These are phyloP conservation scores for Anisodus tanguticus DNA, from an alignment of 257 asterid genomes.

Conservation along the genomic window DNA sequence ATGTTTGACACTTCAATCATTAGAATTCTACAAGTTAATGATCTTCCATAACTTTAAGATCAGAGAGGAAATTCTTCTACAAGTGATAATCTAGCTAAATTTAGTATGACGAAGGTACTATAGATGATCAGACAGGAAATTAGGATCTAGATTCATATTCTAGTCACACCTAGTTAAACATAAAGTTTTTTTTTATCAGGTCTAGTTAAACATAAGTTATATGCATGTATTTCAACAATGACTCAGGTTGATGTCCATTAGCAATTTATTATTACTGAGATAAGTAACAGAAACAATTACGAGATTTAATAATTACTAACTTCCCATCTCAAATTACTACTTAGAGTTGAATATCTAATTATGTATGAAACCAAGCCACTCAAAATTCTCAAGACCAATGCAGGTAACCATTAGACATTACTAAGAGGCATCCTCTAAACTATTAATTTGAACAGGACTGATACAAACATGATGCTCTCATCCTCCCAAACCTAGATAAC, in stretches of 20 bases:
- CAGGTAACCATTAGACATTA: background rate
- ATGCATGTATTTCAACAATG: too few species aligned
- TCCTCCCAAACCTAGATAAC: background rate
- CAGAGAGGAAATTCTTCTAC: background rate
- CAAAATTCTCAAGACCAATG: background rate
- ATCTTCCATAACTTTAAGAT: constrained; percentile 12
- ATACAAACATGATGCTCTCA: background rate
- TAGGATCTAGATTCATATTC: background rate
- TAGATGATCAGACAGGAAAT: background rate
- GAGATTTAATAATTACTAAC: background rate
- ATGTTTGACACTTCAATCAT: background rate
- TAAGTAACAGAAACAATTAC: background rate
- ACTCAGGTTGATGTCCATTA: background rate
- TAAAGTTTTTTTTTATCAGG: too few species aligned
- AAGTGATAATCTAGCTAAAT: background rate
- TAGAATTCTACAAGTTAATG: background rate
- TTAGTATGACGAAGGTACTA: background rate
- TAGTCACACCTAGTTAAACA: too few species aligned
- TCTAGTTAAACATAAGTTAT: too few species aligned
- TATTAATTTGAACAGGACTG: background rate
- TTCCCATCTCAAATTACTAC: background rate
- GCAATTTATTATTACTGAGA: background rate
- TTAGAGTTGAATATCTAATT: background rate
- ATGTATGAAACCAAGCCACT: background rate
- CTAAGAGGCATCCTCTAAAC: background rate